Evolutionary conservation across 768 basidiomycete genomes (phyloP).

Genomic region (Vararia minispora): DNA sequence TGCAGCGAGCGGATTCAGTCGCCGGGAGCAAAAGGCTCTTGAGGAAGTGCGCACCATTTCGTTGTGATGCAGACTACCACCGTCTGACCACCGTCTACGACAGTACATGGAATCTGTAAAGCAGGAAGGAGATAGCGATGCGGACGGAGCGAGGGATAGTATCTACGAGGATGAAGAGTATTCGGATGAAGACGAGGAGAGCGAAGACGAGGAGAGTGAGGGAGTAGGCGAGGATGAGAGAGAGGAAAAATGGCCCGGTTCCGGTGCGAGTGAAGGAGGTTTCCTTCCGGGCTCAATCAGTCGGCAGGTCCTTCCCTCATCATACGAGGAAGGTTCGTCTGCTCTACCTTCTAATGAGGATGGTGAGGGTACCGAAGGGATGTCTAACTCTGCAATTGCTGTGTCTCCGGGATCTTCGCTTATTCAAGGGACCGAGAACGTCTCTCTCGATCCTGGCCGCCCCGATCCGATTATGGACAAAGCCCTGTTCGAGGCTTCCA

Average conservation of each 20-base stretch:
- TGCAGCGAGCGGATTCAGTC: slow-evolving; percentile 87
- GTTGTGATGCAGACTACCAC: background rate
- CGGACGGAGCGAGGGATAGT: too few relatives aligned
- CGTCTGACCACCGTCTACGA: too few relatives aligned
- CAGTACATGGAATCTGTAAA: slow-evolving; percentile 16
- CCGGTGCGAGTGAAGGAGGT: too few relatives aligned
- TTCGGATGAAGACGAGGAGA: slow-evolving; percentile 23
- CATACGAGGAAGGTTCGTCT: too few relatives aligned
- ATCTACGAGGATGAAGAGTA: slow-evolving; percentile 22
- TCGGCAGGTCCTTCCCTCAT: too few relatives aligned
- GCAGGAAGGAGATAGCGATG: slow-evolving; percentile 10
- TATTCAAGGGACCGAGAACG: too few relatives aligned
- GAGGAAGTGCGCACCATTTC: slow-evolving; percentile 59
- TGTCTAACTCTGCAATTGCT: too few relatives aligned
- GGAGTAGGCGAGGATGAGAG: slow-evolving; percentile 13
- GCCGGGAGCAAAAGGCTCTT: slow-evolving; percentile 69
- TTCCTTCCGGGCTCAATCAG: too few relatives aligned
- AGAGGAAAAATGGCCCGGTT: slow-evolving; percentile 6
- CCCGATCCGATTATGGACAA: slow-evolving; percentile 39
- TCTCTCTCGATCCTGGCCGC: slow-evolving; percentile 1
- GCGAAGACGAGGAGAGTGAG: slow-evolving; percentile 16
- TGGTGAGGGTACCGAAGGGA: too few relatives aligned
- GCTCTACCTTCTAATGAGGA: too few relatives aligned
- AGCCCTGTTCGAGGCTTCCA: slow-evolving; percentile 51
- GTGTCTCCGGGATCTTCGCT: too few relatives aligned